These are phyloP conservation scores for Pseudopyrenochaeta lycopersici DNA, from an alignment of 2,329 filamentous ascomycete species.

Conservation along the genomic window DNA sequence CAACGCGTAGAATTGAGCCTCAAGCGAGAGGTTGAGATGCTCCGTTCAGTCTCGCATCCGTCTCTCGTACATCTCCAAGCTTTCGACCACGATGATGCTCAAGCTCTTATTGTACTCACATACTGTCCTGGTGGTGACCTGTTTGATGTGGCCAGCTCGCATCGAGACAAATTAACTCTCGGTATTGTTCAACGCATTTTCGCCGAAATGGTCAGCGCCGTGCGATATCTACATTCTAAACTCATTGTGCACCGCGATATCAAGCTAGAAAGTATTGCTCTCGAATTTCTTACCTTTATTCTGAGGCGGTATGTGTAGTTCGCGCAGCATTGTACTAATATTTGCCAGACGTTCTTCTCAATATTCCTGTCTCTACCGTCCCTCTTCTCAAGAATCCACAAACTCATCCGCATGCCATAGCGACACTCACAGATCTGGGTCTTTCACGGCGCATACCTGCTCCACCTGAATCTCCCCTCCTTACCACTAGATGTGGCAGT, in stretches of 20 bases:
- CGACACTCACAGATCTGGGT: constrained; percentile 91
- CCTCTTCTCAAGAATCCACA: constrained; percentile 72
- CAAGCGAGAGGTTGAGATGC: constrained; percentile 93
- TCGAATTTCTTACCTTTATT: constrained; percentile 10
- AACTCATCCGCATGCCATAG: constrained; percentile 80
- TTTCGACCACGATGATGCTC: constrained; percentile 83
- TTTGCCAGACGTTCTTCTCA: constrained; percentile 83
- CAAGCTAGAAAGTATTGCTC: constrained; percentile 88
- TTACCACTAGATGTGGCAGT: constrained; percentile 93
- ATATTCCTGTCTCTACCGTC: constrained; percentile 75
- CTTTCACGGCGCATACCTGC: constrained; percentile 82
- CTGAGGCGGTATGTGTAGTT: constrained; percentile 29
- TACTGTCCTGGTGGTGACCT: constrained; percentile 95
- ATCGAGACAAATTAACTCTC: constrained; percentile 73
- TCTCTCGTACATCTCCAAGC: constrained; percentile 91
- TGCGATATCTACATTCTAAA: constrained; percentile 83
- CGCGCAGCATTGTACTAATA: constrained; percentile 39
- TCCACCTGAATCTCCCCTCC: constrained; percentile 78
- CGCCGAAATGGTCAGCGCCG: constrained; percentile 84
- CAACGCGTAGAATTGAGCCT: constrained; percentile 92
- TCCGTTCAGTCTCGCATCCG: constrained; percentile 87
- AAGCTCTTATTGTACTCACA: constrained; percentile 85
- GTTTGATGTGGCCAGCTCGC: constrained; percentile 86
- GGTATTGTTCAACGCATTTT: constrained; percentile 84
- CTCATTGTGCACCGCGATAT: constrained; percentile 96